A percentile compares a stretch with the other conserved stretches of the same genome.
Conservation (phyloP, 2,329 filamentous ascomycete species). For the Trichoderma atrobrunneum region DNA sequence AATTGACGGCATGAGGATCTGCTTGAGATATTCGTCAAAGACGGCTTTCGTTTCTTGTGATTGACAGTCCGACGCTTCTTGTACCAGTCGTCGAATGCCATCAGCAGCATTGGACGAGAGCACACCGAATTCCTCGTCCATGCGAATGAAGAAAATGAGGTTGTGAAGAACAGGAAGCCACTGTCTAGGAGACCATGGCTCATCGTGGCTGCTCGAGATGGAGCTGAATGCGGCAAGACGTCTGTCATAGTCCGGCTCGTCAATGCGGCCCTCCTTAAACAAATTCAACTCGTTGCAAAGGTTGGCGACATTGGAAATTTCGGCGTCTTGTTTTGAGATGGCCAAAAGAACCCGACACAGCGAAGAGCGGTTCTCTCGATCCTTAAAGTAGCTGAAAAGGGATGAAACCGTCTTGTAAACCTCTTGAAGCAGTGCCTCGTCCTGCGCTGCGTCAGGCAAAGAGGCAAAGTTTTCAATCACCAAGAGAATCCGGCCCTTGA, state of each 20-base stretch:
- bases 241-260: slow-evolving; percentile 84
- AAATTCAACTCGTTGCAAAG: slow-evolving; percentile 81
- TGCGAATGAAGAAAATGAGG: slow-evolving; percentile 79
- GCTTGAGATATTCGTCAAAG: slow-evolving; percentile 58
- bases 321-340: slow-evolving; percentile 63
- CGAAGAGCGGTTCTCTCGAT: slow-evolving; percentile 70
- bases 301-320: slow-evolving; percentile 60
- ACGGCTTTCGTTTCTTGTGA: slow-evolving; percentile 36
- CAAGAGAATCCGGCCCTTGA: slow-evolving; percentile 75
- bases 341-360: slow-evolving; percentile 71
- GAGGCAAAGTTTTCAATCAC: slow-evolving; percentile 80
- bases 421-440: slow-evolving; percentile 52
- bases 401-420: slow-evolving; percentile 74
- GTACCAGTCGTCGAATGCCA: slow-evolving; percentile 73
- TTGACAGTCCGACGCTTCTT: slow-evolving; percentile 51
- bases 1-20: slow-evolving; percentile 70
- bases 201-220: slow-evolving; percentile 64
- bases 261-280: slow-evolving; percentile 66
- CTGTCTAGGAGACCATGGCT: slow-evolving; percentile 62
- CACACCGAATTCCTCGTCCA: slow-evolving; percentile 85
- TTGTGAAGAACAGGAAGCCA: slow-evolving; percentile 91
- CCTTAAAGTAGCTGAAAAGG: slow-evolving; percentile 87
- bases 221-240: slow-evolving; percentile 72
- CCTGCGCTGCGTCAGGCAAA: slow-evolving; percentile 46
- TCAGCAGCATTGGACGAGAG: slow-evolving; percentile 77